Evolutionary conservation across 2,329 filamentous ascomycete genomes (phyloP).

Genomic region (Fusarium tuaranense): DNA sequence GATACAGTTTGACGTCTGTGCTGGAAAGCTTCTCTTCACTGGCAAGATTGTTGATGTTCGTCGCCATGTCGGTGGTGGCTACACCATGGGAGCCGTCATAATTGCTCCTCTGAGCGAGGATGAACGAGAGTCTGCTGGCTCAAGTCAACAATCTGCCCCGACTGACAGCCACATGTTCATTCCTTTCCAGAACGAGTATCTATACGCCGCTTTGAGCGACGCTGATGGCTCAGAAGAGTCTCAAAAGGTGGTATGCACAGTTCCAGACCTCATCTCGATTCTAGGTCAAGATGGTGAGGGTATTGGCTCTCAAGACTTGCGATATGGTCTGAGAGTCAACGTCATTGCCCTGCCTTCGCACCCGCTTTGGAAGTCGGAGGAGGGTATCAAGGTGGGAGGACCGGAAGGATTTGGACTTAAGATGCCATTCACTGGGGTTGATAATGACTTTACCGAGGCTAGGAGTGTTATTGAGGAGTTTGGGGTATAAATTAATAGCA

Average conservation of each 20-base stretch:
- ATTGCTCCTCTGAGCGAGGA: slow-evolving; percentile 49
- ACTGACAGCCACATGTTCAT: slow-evolving; percentile 51
- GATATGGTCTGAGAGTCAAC: slow-evolving; percentile 62
- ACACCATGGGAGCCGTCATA: slow-evolving; percentile 54
- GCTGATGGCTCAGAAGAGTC: slow-evolving; percentile 45
- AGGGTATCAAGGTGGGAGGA: slow-evolving; percentile 49
- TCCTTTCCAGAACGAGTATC: slow-evolving; percentile 57
- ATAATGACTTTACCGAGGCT: slow-evolving; percentile 57
- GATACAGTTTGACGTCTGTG: slow-evolving; percentile 45
- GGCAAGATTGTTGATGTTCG: slow-evolving; percentile 56
- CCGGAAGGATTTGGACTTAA: slow-evolving; percentile 50
- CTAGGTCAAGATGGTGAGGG: slow-evolving; percentile 60
- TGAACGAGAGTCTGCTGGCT: slow-evolving; percentile 43
- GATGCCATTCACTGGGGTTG: slow-evolving; percentile 45
- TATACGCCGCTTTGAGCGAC: slow-evolving; percentile 52
- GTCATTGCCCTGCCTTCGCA: slow-evolving; percentile 63
- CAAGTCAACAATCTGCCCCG: slow-evolving; percentile 16
- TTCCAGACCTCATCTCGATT: slow-evolving; percentile 53
- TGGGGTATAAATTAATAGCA: slow-evolving; percentile 27
- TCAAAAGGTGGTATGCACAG: slow-evolving; percentile 50
- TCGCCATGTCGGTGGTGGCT: slow-evolving; percentile 53
- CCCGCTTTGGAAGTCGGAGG: slow-evolving; percentile 60
- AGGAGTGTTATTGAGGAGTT: slow-evolving; percentile 65
- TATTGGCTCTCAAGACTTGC: slow-evolving; percentile 61
- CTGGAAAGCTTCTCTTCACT: slow-evolving; percentile 51